Base-by-base conservation (phyloP, 179 eudicot genomes). In the Nepenthes alata region DNA sequence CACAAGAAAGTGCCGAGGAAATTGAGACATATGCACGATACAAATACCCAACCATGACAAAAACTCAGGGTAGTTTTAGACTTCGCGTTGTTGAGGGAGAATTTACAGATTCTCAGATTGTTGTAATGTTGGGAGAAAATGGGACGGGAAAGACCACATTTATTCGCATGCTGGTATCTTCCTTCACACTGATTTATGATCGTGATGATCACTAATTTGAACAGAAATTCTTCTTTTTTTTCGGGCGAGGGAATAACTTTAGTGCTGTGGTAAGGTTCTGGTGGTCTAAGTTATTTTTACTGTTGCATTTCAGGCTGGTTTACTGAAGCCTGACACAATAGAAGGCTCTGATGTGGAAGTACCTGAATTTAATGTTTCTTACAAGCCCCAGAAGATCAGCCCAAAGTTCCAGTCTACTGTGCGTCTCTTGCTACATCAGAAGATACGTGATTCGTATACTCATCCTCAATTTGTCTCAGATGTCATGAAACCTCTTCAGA, bases 111-210 rank as follows among this genome's bases (percentile, higher is more conserved):
- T 93, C 98, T 63, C 97, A 93, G 73, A 93, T 93, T 47, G 59
- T 89, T 61, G 98, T 93, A 61, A 87, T 93, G 98, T 79, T 93
- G 74, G 98, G 98, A 58, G 98, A 93, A 81, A 93, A 93, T 75
- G 98, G 96, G 70, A 93, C 98, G 0, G 97, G 98, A 53, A 93
- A 93, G 85, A 93, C 98, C 0, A 89, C 98, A 36, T 89, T 93
- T 71, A 89, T 89, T 49, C 81, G 97, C 47, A 83, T 93, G 95
- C 97, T 89, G 97, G 98, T 93, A 87, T 41, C 37, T 13, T 57
- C 9, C 56, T 13, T 25, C 60, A 63, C 66, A 45, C 55, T 62
- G 53, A 47, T 10, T 39, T 14, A 53, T 47, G 11, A 8, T 37
- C 4, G 37, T 11, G 14, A 55, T 37, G 39, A 38, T 3, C 5